Base-by-base conservation (phyloP, 2,329 filamentous ascomycete species). In the Plectosphaerella cucumerina region DNA sequence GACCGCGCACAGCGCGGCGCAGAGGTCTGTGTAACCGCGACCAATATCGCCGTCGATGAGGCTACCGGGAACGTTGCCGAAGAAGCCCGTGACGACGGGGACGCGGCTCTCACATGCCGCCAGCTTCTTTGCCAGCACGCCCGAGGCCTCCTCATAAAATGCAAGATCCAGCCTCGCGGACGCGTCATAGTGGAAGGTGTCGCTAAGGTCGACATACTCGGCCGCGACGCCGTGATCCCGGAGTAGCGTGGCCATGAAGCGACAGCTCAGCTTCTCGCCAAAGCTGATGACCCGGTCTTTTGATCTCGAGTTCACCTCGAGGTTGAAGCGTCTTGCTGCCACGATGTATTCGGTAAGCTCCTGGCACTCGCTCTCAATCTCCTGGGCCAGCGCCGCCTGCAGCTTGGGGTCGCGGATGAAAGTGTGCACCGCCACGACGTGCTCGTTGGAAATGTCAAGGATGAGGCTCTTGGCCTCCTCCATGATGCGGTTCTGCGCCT, bases 1-100 rank as follows among this genome's bases (percentile, higher is more conserved):
- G 10, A 99, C 93, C 1, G 94, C 91, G 48, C 92, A 86, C 15
- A 99, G 77, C 6, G 94, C 92, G 12, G 94, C 93, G 67, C 94
- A 97, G 44, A 99, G 81, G 70, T 99, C 94, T 10, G 94, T 97
- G 70, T 99, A 99, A 26, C 94, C 94, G 60, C 94, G 87, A 18
- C 94, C 94, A 56, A 99, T 89, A 60, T 95, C 88, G 41, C 84
- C 84, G 60, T 93, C 89, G 60, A 99, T 83, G 51, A 99, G 78
- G 54, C 92, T 93, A 14, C 92, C 92, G 0, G 93, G 93, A 3
- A 97, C 89, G 52, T 87, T 88, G 53, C 94, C 94, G 66, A 99
- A 99, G 75, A 94, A 99, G 15, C 94, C 94, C 12, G 94, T 97
- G 47, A 93, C 77, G 3, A 94, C 87, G 1, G 89, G 88, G 1